Evolutionary conservation across 2,329 filamentous ascomycete genomes (phyloP).

Genomic region (Ploettnerulaceae sp.): DNA sequence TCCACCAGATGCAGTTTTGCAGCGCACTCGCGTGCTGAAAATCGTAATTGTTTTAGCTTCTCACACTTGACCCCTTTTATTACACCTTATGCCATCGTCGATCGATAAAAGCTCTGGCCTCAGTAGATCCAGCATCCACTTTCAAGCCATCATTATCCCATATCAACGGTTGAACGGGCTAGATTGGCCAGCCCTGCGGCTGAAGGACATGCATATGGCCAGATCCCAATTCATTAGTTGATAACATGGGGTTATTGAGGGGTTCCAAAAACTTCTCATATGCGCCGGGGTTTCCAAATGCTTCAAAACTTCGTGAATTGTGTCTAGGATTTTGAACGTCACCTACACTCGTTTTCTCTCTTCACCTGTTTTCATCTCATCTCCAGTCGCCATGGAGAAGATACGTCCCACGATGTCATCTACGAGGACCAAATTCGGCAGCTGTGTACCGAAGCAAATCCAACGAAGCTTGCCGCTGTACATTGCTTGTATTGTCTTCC

Average conservation of each 20-base stretch:
- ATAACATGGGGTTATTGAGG: neutral
- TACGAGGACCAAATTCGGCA: constrained; percentile 3
- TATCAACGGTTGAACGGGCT: too few species aligned
- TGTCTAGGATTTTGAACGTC: neutral
- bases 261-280: neutral
- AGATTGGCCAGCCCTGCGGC: neutral
- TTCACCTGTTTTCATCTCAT: neutral
- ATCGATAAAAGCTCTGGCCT: too few species aligned
- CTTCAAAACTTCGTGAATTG: neutral
- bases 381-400: neutral
- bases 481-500: constrained; percentile 22
- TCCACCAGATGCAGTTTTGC: too few species aligned
- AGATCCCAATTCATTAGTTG: neutral
- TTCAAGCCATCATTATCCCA: too few species aligned
- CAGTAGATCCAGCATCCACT: too few species aligned
- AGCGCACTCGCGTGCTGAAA: too few species aligned
- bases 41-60: too few species aligned
- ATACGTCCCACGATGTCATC: constrained; percentile 3
- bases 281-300: neutral
- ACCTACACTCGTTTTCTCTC: neutral
- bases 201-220: neutral
- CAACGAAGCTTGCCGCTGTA: constrained; percentile 29
- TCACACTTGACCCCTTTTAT: too few species aligned
- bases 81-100: too few species aligned
- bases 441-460: constrained; percentile 15